Evolutionary conservation across 331 rosid species (phyloP), one percentile per base, ranked within the genome.

Genomic region (Cydonia oblonga): DNA sequence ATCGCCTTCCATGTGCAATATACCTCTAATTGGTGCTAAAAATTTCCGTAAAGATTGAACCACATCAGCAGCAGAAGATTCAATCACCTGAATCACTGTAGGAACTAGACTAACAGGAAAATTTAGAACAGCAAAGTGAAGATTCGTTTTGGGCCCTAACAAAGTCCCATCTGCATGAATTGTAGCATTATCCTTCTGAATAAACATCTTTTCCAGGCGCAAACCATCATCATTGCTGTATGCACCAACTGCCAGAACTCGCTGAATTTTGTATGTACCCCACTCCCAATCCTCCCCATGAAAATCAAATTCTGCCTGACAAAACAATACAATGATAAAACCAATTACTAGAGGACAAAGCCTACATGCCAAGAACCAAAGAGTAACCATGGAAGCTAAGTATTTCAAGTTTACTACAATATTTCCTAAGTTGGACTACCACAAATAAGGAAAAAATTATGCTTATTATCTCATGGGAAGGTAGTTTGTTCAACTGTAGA

Each of bases 1-100:
- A 85, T 93, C 96, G 69, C 98, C 98, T 82, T 93, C 98, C 98
- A 93, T 93, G 84, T 93, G 96, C 88, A 93, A 84, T 80, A 85
- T 85, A 57, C 98, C 98, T 76, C 76, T 86, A 60, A 93, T 84
- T 18, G 96, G 90, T 77, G 96, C 89, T 75, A 91, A 74, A 66
- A 89, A 77, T 65, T 87, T 89, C 83, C 87, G 72, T 80, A 89
- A 71, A 71, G 96, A 88, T 78, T 79, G 97, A 80, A 85, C 85
- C 42, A 75, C 80, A 83, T 86, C 89, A 20, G 80, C 80, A 62
- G 96, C 88, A 77, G 96, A 86, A 75, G 96, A 91, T 76, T 89
- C 92, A 74, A 91, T 72, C 57, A 93, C 83, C 89, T 89, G 96
- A 75, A 88, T 87, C 29, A 91, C 71, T 4, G 96, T 88, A 32